These are phyloP conservation scores for Tuctoria greenei DNA, from an alignment of 176 grass and related monocot genomes.

Conservation along the genomic window DNA sequence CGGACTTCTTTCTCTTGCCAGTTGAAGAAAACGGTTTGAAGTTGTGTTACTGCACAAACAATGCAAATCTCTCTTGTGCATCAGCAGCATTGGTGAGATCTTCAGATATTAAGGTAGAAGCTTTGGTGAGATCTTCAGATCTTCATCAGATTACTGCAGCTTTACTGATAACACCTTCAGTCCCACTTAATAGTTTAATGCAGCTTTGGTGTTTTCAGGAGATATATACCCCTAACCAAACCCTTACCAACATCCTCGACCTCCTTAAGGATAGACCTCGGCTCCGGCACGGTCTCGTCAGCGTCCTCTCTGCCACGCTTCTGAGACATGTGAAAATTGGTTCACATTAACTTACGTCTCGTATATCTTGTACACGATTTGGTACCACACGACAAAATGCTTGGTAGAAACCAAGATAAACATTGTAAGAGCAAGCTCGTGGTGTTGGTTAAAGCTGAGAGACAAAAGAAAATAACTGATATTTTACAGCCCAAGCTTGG, in stretches of 20 bases:
- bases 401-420: background rate
- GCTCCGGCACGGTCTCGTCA: constrained; percentile 47
- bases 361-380: background rate
- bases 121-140: background rate
- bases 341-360: constrained; percentile 9
- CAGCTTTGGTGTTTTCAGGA: constrained; percentile 73
- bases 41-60: background rate
- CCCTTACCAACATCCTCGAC: constrained; percentile 84
- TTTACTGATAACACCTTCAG: background rate
- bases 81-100: background rate
- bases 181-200: background rate
- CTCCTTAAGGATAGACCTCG: constrained; percentile 59
- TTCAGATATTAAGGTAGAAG: background rate
- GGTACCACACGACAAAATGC: background rate
- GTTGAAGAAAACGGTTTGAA: background rate
- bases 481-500: background rate
- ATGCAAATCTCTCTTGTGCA: background rate
- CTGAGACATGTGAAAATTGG: constrained; percentile 44
- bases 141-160: background rate
- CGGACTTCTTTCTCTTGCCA: background rate
- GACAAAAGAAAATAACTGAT: constrained; percentile 1
- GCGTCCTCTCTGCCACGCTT: constrained; percentile 71
- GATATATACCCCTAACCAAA: constrained; percentile 79
- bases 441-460: background rate
- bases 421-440: background rate